Evolutionary conservation across 2,329 filamentous ascomycete species (phyloP), one percentile per base, ranked within the genome.

Genomic region (Pleomassaria siparia): DNA sequence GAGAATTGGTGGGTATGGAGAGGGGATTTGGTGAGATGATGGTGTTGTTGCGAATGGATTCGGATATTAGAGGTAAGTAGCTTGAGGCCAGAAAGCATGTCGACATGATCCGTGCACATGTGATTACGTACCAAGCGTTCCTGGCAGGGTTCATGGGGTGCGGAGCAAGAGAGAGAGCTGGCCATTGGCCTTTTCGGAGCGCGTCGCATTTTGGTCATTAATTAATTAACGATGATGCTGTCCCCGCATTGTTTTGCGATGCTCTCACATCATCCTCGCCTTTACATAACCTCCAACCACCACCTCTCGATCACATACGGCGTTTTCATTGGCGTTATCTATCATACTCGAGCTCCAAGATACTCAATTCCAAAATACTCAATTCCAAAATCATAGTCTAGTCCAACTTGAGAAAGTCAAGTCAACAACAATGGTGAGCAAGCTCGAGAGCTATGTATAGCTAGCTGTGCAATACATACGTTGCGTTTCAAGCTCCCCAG

Each of bases 11-110:
- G 26, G 29, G 12, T n/a, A n/a, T 30, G 29, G 29, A 11, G 28
- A 2, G 42, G 20, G 25, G n/a, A 24, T 33, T 22, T 48, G 35
- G 44, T 21, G 20, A 12, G 11, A 16, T n/a, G 33, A 13, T 11
- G 42, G 42, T 37, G 42, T 28, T n/a, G n/a, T n/a, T n/a, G n/a
- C n/a, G n/a, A n/a, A n/a, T 12, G 30, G 24, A 37, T 18, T 20
- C 29, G 10, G 26, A 18, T n/a, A 15, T 6, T 39, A 32, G 40
- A 43, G 40, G 40, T 25, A 25, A 32, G 40, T 15, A 51, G 53
- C 48, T 56, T 58, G 53, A 58, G 55, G 55, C 55, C 55, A 58
- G 51, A 54, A 44, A 42, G 41, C 46, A 39, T 30, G 24, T 47
- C 29, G 28, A 36, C 3, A 32, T 30, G 35, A 36, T 15, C 29